A percentile compares a stretch with the other conserved stretches of the same genome.
phyloP scores from a whole-genome alignment of 169 alveolate species.

The Plasmodium cynomolgi region DNA sequence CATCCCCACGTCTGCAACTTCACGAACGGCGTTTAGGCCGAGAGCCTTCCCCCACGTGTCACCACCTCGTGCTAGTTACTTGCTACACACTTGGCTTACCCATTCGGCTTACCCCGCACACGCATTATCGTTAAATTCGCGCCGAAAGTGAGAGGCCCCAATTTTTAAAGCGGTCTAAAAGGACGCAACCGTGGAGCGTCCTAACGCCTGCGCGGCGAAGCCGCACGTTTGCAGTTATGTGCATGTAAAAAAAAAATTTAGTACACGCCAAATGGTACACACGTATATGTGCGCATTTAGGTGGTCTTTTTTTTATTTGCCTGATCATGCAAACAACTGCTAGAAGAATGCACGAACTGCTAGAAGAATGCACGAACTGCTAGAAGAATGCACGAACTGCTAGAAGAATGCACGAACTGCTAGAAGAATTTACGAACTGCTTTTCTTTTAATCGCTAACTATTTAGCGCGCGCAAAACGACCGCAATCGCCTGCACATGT shows the following conservation, averaged over 20 bases:
- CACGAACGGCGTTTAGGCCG: not conserved
- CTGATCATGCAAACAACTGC: not conserved
- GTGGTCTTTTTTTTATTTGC: not conserved
- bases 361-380: not conserved
- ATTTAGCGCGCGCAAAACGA: conserved; percentile 7
- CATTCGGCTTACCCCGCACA: not conserved
- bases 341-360: not conserved
- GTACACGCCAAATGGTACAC: not conserved
- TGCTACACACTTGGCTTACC: no score
- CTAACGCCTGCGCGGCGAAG: not conserved
- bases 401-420: not conserved
- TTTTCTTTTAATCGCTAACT: not conserved
- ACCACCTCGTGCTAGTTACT: no score
- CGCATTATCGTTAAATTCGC: not conserved
- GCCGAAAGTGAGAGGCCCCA: not conserved
- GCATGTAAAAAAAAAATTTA: not conserved
- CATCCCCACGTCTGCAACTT: not conserved
- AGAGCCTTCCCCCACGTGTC: not conserved
- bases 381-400: not conserved
- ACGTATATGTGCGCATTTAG: not conserved
- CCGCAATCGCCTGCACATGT: not conserved
- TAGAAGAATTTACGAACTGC: not conserved
- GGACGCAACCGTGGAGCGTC: not conserved
- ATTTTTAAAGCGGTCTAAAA: not conserved
- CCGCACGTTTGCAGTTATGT: not conserved